Percentiles rank a stretch among this genome's conserved stretches.
Conservation (phyloP, 2,329 filamentous ascomycete genomes). For the Hortaea sp. region DNA sequence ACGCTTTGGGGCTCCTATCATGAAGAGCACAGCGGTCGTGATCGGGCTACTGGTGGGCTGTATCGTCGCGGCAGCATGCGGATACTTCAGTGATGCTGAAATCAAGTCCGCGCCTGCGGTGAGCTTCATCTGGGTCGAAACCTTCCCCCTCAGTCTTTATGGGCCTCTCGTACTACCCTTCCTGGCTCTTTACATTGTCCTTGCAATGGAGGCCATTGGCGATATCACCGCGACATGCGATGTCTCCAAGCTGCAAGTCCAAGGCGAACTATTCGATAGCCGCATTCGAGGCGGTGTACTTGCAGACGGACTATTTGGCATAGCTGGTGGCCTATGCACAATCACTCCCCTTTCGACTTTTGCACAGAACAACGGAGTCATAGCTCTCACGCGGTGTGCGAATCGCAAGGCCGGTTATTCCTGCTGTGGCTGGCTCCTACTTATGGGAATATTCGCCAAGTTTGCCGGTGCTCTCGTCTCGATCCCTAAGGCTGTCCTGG, state of each 20-base stretch:
- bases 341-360: slow-evolving; percentile 73
- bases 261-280: slow-evolving; percentile 61
- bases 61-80: slow-evolving; percentile 66
- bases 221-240: slow-evolving; percentile 66
- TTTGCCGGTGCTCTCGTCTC: slow-evolving; percentile 70
- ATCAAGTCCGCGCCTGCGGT: slow-evolving; percentile 62
- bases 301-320: slow-evolving; percentile 66
- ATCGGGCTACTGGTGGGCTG: slow-evolving; percentile 55
- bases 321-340: slow-evolving; percentile 66
- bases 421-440: slow-evolving; percentile 63
- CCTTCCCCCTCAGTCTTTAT: slow-evolving; percentile 62
- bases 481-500: slow-evolving; percentile 50
- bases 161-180: slow-evolving; percentile 64
- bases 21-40: slow-evolving; percentile 71
- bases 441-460: slow-evolving; percentile 77
- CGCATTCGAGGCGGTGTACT: slow-evolving; percentile 71
- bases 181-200: slow-evolving; percentile 53
- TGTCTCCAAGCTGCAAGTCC: slow-evolving; percentile 64
- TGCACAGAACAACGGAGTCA: slow-evolving; percentile 78
- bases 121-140: slow-evolving; percentile 71
- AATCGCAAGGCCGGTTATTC: slow-evolving; percentile 73
- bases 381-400: slow-evolving; percentile 70
- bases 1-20: slow-evolving; percentile 70
- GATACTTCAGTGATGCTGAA: slow-evolving; percentile 65
- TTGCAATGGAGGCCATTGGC: slow-evolving; percentile 64